Conservation (phyloP, 2,329 filamentous ascomycete genomes). For the Fusarium beomiforme region DNA sequence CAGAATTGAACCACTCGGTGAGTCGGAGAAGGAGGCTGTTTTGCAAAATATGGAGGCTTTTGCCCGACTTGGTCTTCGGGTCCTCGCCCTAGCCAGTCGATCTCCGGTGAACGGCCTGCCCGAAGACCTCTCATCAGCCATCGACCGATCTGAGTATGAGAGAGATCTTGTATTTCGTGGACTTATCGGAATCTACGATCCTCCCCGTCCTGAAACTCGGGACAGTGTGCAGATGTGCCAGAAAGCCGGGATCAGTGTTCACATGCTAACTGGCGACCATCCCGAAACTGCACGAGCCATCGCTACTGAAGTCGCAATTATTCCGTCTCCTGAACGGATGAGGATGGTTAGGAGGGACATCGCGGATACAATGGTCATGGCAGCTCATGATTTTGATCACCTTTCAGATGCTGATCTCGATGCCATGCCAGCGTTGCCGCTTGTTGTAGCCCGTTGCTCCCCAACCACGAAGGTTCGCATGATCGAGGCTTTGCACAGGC, state of each 20-base stretch:
- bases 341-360: constrained; percentile 58
- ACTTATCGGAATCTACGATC: constrained; percentile 74
- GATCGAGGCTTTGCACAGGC: constrained; percentile 77
- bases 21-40: constrained; percentile 59
- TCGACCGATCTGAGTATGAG: constrained; percentile 52
- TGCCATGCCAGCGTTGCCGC: constrained; percentile 66
- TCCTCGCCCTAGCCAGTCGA: constrained; percentile 66
- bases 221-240: constrained; percentile 65
- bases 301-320: constrained; percentile 67
- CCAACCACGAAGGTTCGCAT: constrained; percentile 78
- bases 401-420: constrained; percentile 72
- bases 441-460: constrained; percentile 76
- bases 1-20: constrained; percentile 46
- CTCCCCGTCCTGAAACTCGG: constrained; percentile 70
- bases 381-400: constrained; percentile 70
- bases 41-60: constrained; percentile 73
- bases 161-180: constrained; percentile 69
- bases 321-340: constrained; percentile 55
- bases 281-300: constrained; percentile 69
- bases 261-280: constrained; percentile 74
- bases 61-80: constrained; percentile 71
- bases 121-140: constrained; percentile 22
- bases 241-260: constrained; percentile 67
- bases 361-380: constrained; percentile 68
- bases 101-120: constrained; percentile 26